Percentiles rank a stretch among this genome's conserved stretches.
phyloP scores from a whole-genome alignment of 495 filamentous ascomycete species.

The Monascus purpureus region DNA sequence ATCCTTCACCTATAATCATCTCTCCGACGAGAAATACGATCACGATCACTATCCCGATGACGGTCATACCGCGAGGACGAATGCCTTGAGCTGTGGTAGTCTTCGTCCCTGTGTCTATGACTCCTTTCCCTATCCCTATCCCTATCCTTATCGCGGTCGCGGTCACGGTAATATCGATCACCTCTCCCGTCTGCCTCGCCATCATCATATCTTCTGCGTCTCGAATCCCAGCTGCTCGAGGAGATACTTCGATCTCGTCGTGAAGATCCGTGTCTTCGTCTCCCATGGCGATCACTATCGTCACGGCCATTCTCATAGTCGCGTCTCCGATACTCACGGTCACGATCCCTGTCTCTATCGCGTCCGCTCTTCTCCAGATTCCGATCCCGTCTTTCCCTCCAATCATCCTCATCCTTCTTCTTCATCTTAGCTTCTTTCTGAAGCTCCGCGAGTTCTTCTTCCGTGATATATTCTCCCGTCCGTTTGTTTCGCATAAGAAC shows the following conservation, averaged over 20 bases:
- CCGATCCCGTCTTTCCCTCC: constrained; percentile 34
- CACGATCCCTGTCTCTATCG: constrained; percentile 22
- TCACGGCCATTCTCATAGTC: constrained; percentile 13
- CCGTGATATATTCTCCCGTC: constrained; percentile 52
- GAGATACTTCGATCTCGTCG: constrained; percentile 23
- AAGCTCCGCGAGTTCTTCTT: constrained; percentile 41
- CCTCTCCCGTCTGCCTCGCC: constrained; percentile 15
- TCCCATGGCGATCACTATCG: constrained; percentile 14
- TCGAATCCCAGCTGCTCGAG: constrained; percentile 15
- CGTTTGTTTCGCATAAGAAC: constrained; percentile 49
- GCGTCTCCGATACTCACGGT: constrained; percentile 15
- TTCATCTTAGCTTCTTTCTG: constrained; percentile 30
- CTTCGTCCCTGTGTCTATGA: constrained; percentile 16
- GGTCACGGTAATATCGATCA: constrained; percentile 19
- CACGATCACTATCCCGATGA: constrained; percentile 19
- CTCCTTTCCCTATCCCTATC: constrained; percentile 18
- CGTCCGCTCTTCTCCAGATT: constrained; percentile 37
- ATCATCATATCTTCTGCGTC: constrained; percentile 20
- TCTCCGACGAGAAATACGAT: constrained; percentile 19
- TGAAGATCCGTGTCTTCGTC: constrained; percentile 17
- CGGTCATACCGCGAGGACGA: constrained; percentile 20
- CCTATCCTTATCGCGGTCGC: constrained; percentile 16
- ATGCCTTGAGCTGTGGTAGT: constrained; percentile 21
- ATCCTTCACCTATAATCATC: constrained; percentile 19
- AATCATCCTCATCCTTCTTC: constrained; percentile 25